A percentile compares a stretch with the other conserved stretches of the same genome.
phyloP scores from a whole-genome alignment of 2,329 filamentous ascomycete genomes.

The Aureobasidium sp. region DNA sequence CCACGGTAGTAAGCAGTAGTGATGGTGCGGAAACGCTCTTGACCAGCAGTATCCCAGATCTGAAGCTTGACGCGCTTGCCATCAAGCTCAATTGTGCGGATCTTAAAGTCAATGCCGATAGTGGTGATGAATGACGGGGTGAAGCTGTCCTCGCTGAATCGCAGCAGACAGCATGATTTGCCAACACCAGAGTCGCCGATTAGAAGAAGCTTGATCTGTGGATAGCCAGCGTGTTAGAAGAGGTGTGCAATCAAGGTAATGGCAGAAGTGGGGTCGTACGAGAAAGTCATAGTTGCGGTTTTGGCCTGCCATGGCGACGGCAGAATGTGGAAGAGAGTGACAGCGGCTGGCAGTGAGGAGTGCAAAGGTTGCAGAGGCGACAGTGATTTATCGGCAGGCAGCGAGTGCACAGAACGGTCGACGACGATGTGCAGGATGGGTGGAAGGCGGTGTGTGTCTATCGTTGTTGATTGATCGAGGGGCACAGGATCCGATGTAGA shows the following conservation, averaged over 20 bases:
- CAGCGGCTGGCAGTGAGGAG: not conserved
- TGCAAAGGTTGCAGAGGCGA: not conserved
- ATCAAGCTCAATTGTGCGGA: slow-evolving; percentile 96
- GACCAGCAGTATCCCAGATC: slow-evolving; percentile 98
- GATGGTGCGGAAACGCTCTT: slow-evolving; percentile 97
- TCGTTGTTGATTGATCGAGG: not conserved
- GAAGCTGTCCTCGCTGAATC: slow-evolving; percentile 96
- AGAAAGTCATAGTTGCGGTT: slow-evolving; percentile 99
- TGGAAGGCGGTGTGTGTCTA: slow-evolving; percentile 1
- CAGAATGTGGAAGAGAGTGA: not conserved
- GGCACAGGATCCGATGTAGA: not conserved
- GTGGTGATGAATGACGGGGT: slow-evolving; percentile 97
- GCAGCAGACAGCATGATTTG: slow-evolving; percentile 93
- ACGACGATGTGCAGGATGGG: not conserved
- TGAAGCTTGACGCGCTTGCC: slow-evolving; percentile 98
- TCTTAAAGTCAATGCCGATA: slow-evolving; percentile 99
- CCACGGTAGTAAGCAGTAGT: slow-evolving; percentile 98
- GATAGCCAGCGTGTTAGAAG: not conserved
- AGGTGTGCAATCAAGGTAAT: not conserved
- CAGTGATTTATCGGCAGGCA: not conserved
- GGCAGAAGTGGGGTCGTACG: slow-evolving; percentile 48
- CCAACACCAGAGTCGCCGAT: slow-evolving; percentile 96
- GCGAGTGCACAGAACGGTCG: not conserved
- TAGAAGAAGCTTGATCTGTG: slow-evolving; percentile 88
- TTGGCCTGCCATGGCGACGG: slow-evolving; percentile 65